Conservation (phyloP, 108 stramenopile genomes). For the Skeletonema menzelii region DNA sequence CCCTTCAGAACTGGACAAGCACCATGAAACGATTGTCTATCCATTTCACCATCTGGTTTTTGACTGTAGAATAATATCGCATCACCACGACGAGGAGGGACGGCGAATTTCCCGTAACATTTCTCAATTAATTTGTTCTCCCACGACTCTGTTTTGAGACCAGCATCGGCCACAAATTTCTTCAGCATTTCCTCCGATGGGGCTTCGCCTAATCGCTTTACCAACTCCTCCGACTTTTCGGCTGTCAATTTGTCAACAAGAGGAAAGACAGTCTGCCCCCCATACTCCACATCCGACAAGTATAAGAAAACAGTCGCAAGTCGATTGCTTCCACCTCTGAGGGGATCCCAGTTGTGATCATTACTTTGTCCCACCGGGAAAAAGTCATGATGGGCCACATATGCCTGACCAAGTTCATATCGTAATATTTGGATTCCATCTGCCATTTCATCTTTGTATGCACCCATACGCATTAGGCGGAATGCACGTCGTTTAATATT, state of each 20-base stretch:
- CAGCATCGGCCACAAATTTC: constrained; percentile 32
- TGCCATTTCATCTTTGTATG: constrained; percentile 52
- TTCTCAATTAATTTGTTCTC: constrained; percentile 29
- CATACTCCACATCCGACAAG: constrained; percentile 65
- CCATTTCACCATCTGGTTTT: constrained; percentile 46
- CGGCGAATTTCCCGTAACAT: constrained; percentile 42
- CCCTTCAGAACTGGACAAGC: constrained; percentile 75
- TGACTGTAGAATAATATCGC: constrained; percentile 61
- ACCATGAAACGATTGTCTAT: constrained; percentile 51
- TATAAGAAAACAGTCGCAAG: constrained; percentile 77
- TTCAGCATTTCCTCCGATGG: constrained; percentile 32
- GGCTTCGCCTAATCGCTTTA: constrained; percentile 40
- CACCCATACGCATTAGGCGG: constrained; percentile 48
- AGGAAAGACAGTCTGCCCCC: constrained; percentile 78
- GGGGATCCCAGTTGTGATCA: constrained; percentile 50
- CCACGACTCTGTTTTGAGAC: constrained; percentile 43
- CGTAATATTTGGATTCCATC: constrained; percentile 74
- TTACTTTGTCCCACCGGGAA: constrained; percentile 33
- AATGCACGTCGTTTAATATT: constrained; percentile 48
- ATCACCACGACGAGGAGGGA: constrained; percentile 44
- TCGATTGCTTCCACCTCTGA: constrained; percentile 65
- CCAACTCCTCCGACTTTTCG: constrained; percentile 51
- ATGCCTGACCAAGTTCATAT: constrained; percentile 62
- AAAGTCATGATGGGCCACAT: constrained; percentile 71
- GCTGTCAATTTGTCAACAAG: constrained; percentile 25